Conservation (phyloP, 352 stramenopile genomes). For the Phytophthora tentaculata region DNA sequence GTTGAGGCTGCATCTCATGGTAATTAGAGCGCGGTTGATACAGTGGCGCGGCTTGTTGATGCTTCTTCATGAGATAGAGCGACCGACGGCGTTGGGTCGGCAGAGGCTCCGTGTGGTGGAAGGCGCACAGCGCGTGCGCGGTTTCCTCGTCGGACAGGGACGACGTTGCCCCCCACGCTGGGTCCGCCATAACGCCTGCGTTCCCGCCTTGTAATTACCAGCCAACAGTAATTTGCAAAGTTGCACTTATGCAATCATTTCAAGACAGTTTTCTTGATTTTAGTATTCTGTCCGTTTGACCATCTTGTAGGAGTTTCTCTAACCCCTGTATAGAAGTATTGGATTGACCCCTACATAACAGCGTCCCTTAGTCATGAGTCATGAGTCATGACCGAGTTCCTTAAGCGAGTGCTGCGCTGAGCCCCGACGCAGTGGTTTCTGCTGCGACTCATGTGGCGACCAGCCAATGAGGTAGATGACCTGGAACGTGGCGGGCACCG, state of each 20-base stretch:
- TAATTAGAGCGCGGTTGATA: constrained; percentile 2
- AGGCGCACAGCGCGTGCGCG: constrained; percentile 33
- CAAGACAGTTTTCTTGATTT: constrained; percentile 8
- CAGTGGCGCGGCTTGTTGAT: constrained; percentile 1
- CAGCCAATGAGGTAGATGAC: constrained; percentile 99
- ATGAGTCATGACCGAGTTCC: constrained; percentile 55
- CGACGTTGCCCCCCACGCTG: constrained; percentile 29
- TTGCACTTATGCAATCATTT: constrained; percentile 9
- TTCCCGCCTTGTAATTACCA: constrained; percentile 13
- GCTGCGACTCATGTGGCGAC: constrained; percentile 95
- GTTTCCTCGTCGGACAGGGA: constrained; percentile 39
- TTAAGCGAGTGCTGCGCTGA: constrained; percentile 82
- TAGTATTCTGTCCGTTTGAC: neutral
- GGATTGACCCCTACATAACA: no score
- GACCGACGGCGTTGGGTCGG: constrained; percentile 5
- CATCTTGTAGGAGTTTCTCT: no score
- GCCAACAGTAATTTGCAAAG: constrained; percentile 13
- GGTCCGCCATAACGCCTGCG: constrained; percentile 32
- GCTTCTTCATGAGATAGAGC: constrained; percentile 11
- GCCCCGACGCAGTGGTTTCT: constrained; percentile 88
- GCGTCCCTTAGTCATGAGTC: no score
- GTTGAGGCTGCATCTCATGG: constrained; percentile 13
- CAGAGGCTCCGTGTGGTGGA: constrained; percentile 21
- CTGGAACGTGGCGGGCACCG: constrained; percentile 96
- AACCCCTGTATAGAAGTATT: constrained; percentile 3